Base-by-base conservation (phyloP, 257 asterid genomes). In the Eustoma russellianum region DNA sequence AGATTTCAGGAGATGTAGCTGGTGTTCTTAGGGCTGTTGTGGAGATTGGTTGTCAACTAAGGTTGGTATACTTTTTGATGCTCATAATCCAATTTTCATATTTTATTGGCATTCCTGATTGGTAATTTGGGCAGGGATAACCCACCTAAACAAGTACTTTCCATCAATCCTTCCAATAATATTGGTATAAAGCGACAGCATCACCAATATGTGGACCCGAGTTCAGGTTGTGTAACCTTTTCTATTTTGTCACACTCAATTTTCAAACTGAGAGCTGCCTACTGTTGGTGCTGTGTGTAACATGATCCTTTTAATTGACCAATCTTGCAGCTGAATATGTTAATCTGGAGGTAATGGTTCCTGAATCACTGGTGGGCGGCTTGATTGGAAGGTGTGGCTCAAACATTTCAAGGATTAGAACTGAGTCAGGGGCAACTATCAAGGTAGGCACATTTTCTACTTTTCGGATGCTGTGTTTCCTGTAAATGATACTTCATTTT, bases 331-430 rank as follows among this genome's bases (percentile, higher is more conserved):
- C 77, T 83, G 91, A 85, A 54, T 78, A 69, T 74, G 88, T 70
- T 45, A 79, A 75, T 65, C 61, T 88, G 82, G 95, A 82, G 51
- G 78, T 88, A 60, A 57, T 79, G 89, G 84, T 92, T 68, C 94
- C 99, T 47, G 99, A 92, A 70, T 61, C 86, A 65, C 71, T 92
- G 67, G 94, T 89, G 59, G 95, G 99, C 3, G 99, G 99, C 57
- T 76, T 92, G 80, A 92, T 92, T 57, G 97, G 99, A 55, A 78
- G 99, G 74, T 85, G 86, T 54, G 99, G 97, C 41, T 83, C 95
- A 63, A 92, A 88, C 72, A 88, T 88, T 66, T 92, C 97, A 24
- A 77, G 97, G 82, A 92, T 92, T 70, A 77, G 97, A 70, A 82
- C 79, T 30, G 97, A 85, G 67, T 88, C 95, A 9, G 97, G 97